Evolutionary conservation across 768 basidiomycete species (phyloP).

Genomic region (Naematelia encephala): DNA sequence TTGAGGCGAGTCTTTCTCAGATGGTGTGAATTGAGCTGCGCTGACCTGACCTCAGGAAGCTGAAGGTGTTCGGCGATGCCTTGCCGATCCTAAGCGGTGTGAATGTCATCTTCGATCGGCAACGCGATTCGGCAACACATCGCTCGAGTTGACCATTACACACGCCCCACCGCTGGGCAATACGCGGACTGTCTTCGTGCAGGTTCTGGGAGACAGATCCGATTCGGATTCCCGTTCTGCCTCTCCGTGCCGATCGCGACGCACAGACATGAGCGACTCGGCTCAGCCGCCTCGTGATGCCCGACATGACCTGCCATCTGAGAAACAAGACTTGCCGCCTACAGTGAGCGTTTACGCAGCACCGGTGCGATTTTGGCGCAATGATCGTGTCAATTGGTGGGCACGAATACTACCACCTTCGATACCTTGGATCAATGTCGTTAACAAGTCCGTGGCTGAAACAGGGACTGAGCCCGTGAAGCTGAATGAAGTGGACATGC

Average conservation of each 20-base stretch:
- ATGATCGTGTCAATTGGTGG: conserved; percentile 3
- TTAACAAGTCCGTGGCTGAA: not conserved
- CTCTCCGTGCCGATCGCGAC: conserved; percentile 8
- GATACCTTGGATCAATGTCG: not conserved
- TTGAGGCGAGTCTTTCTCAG: conserved; percentile 19
- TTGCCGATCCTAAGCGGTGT: conserved; percentile 17
- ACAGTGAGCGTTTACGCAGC: conserved; percentile 10
- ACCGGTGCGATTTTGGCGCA: conserved; percentile 10
- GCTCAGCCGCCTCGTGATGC: not conserved
- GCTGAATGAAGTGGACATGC: conserved; percentile 20
- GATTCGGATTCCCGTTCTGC: conserved; percentile 21
- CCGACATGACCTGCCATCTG: not conserved
- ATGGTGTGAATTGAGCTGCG: not conserved
- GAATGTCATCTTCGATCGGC: conserved; percentile 7
- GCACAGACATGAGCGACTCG: not conserved
- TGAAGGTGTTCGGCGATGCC: conserved; percentile 13
- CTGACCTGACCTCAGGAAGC: conserved; percentile 15
- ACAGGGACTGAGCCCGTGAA: conserved; percentile 11
- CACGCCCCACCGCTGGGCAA: not conserved
- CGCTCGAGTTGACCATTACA: conserved; percentile 7
- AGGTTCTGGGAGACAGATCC: conserved; percentile 18
- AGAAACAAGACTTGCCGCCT: not conserved
- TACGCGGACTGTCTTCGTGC: conserved; percentile 18
- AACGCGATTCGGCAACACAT: not conserved
- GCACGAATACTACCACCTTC: conserved; percentile 11